Conservation (phyloP, 345 rosid species). For the Anacardium occidentale region DNA sequence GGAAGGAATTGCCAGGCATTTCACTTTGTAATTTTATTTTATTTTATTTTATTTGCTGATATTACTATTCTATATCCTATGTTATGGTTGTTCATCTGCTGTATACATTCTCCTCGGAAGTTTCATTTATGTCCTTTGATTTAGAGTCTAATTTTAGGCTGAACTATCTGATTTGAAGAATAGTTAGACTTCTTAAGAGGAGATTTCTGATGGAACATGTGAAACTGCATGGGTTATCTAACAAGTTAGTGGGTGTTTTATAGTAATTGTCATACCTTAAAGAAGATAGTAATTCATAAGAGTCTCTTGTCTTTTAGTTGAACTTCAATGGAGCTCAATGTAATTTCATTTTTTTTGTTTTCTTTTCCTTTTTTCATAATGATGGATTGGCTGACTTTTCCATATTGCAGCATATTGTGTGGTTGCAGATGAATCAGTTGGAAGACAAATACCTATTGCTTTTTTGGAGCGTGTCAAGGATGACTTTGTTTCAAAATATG, state of each 20-base stretch:
- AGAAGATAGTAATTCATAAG: neutral
- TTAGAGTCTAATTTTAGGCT: neutral
- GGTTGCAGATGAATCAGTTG: constrained; percentile 60
- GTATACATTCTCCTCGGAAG: neutral
- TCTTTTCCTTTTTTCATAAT: neutral
- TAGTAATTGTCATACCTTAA: too few species aligned
- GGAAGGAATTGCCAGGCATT: neutral
- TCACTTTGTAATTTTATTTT: too few species aligned
- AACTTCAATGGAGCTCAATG: neutral
- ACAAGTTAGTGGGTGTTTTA: neutral
- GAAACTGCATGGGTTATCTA: neutral
- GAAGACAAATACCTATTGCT: constrained; percentile 57
- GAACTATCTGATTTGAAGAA: neutral
- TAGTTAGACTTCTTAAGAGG: neutral
- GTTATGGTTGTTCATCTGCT: neutral
- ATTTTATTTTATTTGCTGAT: too few species aligned
- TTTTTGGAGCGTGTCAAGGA: constrained; percentile 62
- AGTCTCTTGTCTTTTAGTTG: neutral
- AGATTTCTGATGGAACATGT: too few species aligned
- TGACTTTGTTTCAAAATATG: constrained; percentile 46
- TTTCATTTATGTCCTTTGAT: neutral
- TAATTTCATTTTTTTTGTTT: too few species aligned
- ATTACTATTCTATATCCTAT: neutral
- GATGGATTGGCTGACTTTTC: constrained; percentile 23
- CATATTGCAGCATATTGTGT: constrained; percentile 55